Evolutionary conservation across 1,139 yeast species (phyloP).

Genomic region (Geotrichum reessii): DNA sequence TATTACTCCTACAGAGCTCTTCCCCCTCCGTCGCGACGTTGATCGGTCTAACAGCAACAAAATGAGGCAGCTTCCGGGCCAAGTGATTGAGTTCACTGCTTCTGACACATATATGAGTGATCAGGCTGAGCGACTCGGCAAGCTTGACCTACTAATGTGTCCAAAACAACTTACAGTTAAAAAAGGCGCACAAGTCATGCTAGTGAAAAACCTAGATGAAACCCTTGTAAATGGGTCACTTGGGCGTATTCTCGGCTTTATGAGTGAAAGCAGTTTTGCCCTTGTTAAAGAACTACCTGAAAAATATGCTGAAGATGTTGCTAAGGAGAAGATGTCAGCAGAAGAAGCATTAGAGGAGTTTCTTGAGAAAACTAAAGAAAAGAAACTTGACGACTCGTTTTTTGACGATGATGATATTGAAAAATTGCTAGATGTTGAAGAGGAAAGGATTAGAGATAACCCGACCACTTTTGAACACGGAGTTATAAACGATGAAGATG

Average conservation of each 20-base stretch:
- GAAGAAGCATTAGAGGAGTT: conserved; percentile 18
- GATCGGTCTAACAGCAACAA: conserved; percentile 64
- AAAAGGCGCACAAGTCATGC: conserved; percentile 91
- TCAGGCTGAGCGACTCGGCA: conserved; percentile 15
- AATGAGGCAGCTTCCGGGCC: conserved; percentile 49
- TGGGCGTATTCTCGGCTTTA: conserved; percentile 77
- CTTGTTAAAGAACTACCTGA: conserved; percentile 23
- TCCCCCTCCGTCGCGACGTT: conserved; percentile 78
- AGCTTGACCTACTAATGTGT: conserved; percentile 53
- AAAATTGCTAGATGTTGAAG: conserved; percentile 17
- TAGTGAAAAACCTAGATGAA: conserved; percentile 83
- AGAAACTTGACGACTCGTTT: background rate
- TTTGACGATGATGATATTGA: conserved; percentile 15
- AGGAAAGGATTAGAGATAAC: conserved; percentile 12
- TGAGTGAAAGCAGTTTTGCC: conserved; percentile 48
- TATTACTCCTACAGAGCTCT: conserved; percentile 80
- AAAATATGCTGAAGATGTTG: conserved; percentile 11
- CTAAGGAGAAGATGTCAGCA: conserved; percentile 14
- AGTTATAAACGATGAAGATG: background rate
- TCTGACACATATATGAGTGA: conserved; percentile 57
- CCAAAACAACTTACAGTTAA: conserved; percentile 59
- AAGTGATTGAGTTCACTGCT: conserved; percentile 47
- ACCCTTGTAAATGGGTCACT: conserved; percentile 87
- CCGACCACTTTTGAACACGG: conserved; percentile 4
- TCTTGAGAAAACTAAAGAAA: conserved; percentile 4